Conservation (phyloP, 2,329 filamentous ascomycete species). For the Colletotrichum scovillei region DNA sequence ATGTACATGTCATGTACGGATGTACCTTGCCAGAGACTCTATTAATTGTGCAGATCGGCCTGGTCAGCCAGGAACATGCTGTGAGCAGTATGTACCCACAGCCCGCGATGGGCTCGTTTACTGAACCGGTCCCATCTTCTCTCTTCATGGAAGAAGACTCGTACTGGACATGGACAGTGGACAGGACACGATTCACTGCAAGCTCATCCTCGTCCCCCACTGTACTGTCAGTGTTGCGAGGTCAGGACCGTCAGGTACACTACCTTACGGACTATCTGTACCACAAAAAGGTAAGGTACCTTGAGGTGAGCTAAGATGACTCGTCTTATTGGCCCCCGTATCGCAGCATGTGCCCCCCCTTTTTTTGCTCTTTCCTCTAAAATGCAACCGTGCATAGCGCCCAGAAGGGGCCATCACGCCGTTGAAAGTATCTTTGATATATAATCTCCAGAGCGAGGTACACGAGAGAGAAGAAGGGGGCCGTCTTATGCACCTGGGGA, state of each 20-base stretch:
- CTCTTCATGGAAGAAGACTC: not conserved
- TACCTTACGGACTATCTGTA: too few species aligned
- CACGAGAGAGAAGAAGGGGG: conserved; percentile 1
- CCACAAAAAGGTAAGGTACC: not conserved
- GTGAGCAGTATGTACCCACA: conserved; percentile 5
- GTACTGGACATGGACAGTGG: too few species aligned
- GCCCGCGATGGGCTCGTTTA: not conserved
- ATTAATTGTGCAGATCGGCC: conserved; percentile 33
- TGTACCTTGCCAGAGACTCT: conserved; percentile 12
- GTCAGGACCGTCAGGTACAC: not conserved
- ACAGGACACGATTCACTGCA: not conserved
- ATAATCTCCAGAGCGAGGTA: conserved; percentile 26
- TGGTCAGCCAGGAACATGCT: conserved; percentile 26
- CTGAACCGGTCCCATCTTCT: not conserved
- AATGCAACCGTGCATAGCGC: conserved; percentile 26
- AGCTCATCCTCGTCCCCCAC: conserved; percentile 28
- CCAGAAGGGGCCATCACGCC: conserved; percentile 29
- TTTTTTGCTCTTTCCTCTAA: conserved; percentile 6
- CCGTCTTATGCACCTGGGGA: conserved; percentile 15
- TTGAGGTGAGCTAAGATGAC: conserved; percentile 10
- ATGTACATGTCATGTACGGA: conserved; percentile 1
- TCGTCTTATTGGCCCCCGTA: conserved; percentile 29
- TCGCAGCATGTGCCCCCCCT: not conserved
- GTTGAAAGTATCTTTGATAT: conserved; percentile 34
- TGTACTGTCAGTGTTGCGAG: conserved; percentile 12